A percentile compares a stretch with the other conserved stretches of the same genome.
Conservation (phyloP, 768 basidiomycete genomes). For the Rubroboletus satanas region DNA sequence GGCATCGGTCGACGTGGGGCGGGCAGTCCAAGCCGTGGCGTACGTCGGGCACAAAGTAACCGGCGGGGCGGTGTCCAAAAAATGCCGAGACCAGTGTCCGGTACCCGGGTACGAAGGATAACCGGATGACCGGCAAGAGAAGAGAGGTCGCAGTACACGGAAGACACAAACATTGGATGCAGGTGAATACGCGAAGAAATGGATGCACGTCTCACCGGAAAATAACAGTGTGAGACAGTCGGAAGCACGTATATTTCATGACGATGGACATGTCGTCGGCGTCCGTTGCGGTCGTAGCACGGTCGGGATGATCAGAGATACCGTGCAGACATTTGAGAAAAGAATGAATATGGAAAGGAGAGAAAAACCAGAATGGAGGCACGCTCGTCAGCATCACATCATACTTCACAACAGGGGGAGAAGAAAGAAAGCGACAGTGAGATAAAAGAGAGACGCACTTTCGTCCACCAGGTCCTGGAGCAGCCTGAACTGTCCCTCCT, state of each 20-base stretch:
- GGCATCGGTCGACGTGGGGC: constrained; percentile 4
- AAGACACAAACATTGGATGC: background rate
- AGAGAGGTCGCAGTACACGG: background rate
- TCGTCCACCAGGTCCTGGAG: constrained; percentile 19
- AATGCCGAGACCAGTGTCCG: background rate
- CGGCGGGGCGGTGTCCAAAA: constrained; percentile 13
- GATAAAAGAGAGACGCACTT: constrained; percentile 24
- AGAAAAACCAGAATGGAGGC: background rate
- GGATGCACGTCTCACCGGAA: background rate
- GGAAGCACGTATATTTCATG: background rate
- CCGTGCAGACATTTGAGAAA: background rate
- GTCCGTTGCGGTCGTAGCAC: background rate
- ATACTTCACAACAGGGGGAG: background rate
- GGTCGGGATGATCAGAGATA: background rate
- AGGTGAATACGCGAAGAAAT: background rate
- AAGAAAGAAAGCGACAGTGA: background rate
- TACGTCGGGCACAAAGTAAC: constrained; percentile 6
- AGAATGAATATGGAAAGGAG: background rate
- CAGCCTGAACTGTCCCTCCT: constrained; percentile 4
- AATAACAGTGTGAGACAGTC: background rate
- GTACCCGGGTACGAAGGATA: constrained; percentile 9
- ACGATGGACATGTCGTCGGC: background rate
- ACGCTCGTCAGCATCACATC: constrained; percentile 12
- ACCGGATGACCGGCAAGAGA: constrained; percentile 4
- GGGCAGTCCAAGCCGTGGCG: background rate